Conservation (phyloP, 164 flowering plant genomes). For the Aristolochia californica region DNA sequence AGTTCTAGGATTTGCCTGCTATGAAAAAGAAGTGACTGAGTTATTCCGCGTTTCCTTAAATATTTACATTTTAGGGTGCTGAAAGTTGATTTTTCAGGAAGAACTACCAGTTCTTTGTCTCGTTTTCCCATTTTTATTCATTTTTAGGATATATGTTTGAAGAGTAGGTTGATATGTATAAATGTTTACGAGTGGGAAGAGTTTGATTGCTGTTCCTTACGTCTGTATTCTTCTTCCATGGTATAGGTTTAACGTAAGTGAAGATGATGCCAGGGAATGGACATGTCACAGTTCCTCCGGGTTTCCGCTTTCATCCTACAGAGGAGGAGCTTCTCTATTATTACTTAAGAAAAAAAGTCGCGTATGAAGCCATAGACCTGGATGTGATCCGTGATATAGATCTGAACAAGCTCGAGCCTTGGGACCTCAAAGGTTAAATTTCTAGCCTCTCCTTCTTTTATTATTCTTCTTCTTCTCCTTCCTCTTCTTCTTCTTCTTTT, state of each 20-base stretch:
- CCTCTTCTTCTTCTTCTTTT: background rate
- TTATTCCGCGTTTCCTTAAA: too few relatives aligned
- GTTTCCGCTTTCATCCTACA: constrained; percentile 78
- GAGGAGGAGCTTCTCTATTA: constrained; percentile 67
- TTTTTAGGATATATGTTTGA: background rate
- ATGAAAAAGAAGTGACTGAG: too few relatives aligned
- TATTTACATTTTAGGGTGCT: background rate
- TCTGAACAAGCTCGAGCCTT: constrained; percentile 53
- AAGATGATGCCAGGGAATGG: constrained; percentile 31
- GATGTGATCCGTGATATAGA: constrained; percentile 79
- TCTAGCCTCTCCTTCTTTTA: background rate
- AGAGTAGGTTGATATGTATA: background rate
- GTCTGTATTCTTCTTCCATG: background rate
- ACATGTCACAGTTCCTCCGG: constrained; percentile 53
- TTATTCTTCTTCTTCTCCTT: background rate
- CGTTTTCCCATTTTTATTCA: background rate
- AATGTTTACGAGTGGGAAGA: background rate
- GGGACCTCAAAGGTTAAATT: constrained; percentile 57
- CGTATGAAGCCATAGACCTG: constrained; percentile 67
- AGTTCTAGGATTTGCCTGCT: too few relatives aligned
- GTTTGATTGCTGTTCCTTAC: too few relatives aligned
- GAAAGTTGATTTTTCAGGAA: background rate
- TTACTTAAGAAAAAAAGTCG: constrained; percentile 58
- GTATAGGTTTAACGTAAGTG: background rate
- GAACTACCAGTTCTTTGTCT: background rate